Percentiles rank a stretch among this genome's conserved stretches.
Evolutionary conservation across 1,284 basidiomycete genomes (phyloP).

Genomic region (Cutaneotrichosporon dermatis): DNA sequence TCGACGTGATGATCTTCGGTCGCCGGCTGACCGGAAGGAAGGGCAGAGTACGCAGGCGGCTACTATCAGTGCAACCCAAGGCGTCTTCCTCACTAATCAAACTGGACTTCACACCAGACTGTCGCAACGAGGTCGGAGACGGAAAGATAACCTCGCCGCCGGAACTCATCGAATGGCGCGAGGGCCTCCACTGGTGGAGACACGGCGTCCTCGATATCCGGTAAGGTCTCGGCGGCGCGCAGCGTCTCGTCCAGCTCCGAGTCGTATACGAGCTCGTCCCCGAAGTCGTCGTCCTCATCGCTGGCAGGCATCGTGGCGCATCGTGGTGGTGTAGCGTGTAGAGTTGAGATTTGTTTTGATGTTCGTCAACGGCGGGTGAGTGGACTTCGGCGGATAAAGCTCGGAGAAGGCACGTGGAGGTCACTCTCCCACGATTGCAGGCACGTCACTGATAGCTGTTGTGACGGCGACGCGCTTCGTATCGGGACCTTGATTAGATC

Average conservation of each 20-base stretch:
- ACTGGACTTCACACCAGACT: conserved; percentile 53
- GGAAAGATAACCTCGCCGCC: conserved; percentile 40
- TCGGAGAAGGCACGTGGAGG: neutral
- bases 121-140: conserved; percentile 55
- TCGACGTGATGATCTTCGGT: conserved; percentile 60
- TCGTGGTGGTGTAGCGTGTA: neutral
- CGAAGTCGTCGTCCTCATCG: conserved; percentile 26
- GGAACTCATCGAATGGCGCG: conserved; percentile 34
- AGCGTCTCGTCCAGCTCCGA: conserved; percentile 29
- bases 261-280: conserved; percentile 27
- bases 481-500: too few relatives aligned
- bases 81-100: conserved; percentile 37
- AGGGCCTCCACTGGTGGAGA: conserved; percentile 1
- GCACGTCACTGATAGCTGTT: too few relatives aligned
- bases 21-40: conserved; percentile 56
- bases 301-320: conserved; percentile 1
- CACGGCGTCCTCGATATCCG: conserved; percentile 26
- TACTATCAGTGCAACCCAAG: conserved; percentile 7
- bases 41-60: conserved; percentile 51
- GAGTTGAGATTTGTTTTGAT: conserved; percentile 5
- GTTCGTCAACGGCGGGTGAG: neutral
- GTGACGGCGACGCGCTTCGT: too few relatives aligned
- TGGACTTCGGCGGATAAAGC: neutral
- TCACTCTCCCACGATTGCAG: too few relatives aligned
- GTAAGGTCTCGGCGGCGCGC: conserved; percentile 18